These are phyloP conservation scores for Penicillium occitanis DNA, from an alignment of 2,329 filamentous ascomycete species.

Conservation along the genomic window DNA sequence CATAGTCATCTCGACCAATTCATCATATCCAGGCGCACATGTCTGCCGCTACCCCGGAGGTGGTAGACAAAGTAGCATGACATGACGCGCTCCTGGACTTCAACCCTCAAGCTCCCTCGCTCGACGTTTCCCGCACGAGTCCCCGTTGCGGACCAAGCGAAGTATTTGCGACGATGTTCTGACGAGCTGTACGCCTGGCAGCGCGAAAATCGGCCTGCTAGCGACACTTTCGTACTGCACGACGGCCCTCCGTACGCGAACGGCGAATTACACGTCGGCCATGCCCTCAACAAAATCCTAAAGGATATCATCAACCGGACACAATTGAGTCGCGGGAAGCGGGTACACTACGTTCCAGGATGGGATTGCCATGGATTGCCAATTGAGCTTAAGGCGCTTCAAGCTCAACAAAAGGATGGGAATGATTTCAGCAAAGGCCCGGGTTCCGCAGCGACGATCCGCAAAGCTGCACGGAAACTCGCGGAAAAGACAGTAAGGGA, in stretches of 20 bases:
- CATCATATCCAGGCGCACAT: neutral
- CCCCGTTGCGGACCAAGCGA: slow-evolving; percentile 46
- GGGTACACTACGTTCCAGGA: slow-evolving; percentile 80
- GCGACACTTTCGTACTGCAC: slow-evolving; percentile 72
- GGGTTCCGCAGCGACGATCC: slow-evolving; percentile 49
- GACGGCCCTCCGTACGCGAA: slow-evolving; percentile 98
- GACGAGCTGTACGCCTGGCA: slow-evolving; percentile 93
- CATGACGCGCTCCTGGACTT: slow-evolving; percentile 60
- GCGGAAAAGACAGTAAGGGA: slow-evolving; percentile 57
- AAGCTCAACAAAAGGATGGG: slow-evolving; percentile 49
- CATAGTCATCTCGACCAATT: neutral
- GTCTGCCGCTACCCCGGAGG: slow-evolving; percentile 5
- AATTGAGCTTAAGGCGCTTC: slow-evolving; percentile 93
- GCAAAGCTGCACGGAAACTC: slow-evolving; percentile 55
- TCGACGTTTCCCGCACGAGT: slow-evolving; percentile 64
- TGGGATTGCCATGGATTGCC: slow-evolving; percentile 98
- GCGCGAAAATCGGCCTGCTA: slow-evolving; percentile 50
- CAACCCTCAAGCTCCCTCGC: slow-evolving; percentile 72
- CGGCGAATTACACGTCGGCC: slow-evolving; percentile 84
- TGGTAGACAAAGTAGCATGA: slow-evolving; percentile 12
- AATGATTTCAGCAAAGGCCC: slow-evolving; percentile 25
- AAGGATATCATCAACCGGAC: slow-evolving; percentile 90
- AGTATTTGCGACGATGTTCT: slow-evolving; percentile 72
- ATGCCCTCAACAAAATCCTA: slow-evolving; percentile 93
- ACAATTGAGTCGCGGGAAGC: slow-evolving; percentile 73